These are phyloP conservation scores for Lactarius indigo DNA, from an alignment of 768 basidiomycete genomes.

Conservation along the genomic window DNA sequence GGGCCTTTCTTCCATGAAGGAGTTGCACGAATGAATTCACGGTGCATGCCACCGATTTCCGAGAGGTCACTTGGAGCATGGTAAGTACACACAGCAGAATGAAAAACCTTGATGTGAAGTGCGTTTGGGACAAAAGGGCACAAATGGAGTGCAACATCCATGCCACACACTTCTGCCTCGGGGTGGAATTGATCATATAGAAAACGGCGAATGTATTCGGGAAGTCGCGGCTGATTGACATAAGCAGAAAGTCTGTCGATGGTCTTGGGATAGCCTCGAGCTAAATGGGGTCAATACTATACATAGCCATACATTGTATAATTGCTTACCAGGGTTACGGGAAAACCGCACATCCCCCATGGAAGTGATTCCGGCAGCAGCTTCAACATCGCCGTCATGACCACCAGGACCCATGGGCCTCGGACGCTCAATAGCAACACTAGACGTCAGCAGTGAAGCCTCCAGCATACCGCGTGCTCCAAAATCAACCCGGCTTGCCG, in stretches of 20 bases:
- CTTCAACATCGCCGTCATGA: background rate
- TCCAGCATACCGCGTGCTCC: background rate
- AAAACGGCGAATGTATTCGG: background rate
- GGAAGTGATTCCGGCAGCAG: background rate
- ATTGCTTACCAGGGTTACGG: no score
- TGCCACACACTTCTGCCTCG: no score
- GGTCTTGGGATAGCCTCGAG: no score
- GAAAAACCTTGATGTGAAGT: background rate
- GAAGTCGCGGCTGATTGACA: background rate
- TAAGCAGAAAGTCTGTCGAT: background rate
- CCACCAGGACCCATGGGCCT: no score
- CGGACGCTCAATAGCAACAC: background rate
- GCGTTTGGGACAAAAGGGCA: no score
- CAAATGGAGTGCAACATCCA: no score
- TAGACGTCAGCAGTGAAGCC: background rate
- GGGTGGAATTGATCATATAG: background rate
- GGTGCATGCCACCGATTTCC: background rate
- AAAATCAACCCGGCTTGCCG: no score
- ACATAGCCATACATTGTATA: no score
- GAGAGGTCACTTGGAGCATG: slow-evolving; percentile 2
- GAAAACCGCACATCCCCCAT: background rate
- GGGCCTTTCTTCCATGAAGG: background rate
- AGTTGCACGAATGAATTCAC: no score
- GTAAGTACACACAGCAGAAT: background rate
- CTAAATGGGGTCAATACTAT: no score